A percentile compares a stretch with the other conserved stretches of the same genome.
Evolutionary conservation across 2,329 filamentous ascomycete genomes (phyloP).

Genomic region (Monilinia fructicola): DNA sequence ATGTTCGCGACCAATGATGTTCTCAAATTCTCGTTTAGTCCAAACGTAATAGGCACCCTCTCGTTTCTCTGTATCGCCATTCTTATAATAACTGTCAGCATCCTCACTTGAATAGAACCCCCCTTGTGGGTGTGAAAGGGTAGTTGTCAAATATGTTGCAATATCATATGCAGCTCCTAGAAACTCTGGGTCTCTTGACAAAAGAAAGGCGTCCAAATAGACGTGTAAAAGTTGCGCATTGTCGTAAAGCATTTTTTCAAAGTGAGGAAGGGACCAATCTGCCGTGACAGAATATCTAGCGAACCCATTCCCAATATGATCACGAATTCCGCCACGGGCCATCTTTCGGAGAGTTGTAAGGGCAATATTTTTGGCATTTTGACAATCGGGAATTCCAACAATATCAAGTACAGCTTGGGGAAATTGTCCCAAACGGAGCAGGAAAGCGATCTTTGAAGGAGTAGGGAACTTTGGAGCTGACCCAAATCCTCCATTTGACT

Average conservation of each 20-base stretch:
- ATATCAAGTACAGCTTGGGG: slow-evolving; percentile 75
- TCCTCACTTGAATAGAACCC: slow-evolving; percentile 88
- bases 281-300: slow-evolving; percentile 84
- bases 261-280: slow-evolving; percentile 93
- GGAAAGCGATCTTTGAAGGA: slow-evolving; percentile 77
- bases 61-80: slow-evolving; percentile 75
- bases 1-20: slow-evolving; percentile 66
- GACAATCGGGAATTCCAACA: slow-evolving; percentile 79
- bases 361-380: slow-evolving; percentile 73
- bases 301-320: slow-evolving; percentile 76
- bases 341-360: slow-evolving; percentile 78
- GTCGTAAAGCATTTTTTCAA: slow-evolving; percentile 95
- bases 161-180: slow-evolving; percentile 78
- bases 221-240: slow-evolving; percentile 82
- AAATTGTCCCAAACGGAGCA: slow-evolving; percentile 72
- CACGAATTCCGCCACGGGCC: slow-evolving; percentile 68
- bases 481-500: slow-evolving; percentile 76
- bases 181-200: slow-evolving; percentile 60
- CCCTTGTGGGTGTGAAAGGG: slow-evolving; percentile 66
- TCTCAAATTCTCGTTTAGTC: slow-evolving; percentile 83
- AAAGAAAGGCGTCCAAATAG: slow-evolving; percentile 82
- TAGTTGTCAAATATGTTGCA: slow-evolving; percentile 79
- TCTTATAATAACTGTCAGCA: slow-evolving; percentile 75
- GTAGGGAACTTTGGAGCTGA: slow-evolving; percentile 85
- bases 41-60: slow-evolving; percentile 95